phyloP scores from a whole-genome alignment of 2,329 filamentous ascomycete species.

The Plenodomus biglobosus region DNA sequence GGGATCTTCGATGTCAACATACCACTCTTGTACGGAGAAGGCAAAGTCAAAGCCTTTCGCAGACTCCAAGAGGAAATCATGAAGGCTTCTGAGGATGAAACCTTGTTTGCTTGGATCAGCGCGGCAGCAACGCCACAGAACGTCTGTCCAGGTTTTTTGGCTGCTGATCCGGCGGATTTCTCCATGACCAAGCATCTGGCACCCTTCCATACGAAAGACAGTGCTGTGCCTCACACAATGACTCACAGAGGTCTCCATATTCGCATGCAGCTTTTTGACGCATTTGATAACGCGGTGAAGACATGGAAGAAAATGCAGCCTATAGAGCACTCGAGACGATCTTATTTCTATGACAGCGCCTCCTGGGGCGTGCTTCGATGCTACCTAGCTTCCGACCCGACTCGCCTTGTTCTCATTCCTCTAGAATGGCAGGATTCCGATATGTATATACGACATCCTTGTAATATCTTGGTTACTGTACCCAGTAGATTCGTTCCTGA shows the following conservation, averaged over 20 bases:
- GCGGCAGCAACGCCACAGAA: neutral
- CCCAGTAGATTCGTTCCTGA: neutral
- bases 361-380: conserved; percentile 10
- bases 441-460: conserved; percentile 10
- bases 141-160: conserved; percentile 9
- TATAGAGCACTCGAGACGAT: neutral
- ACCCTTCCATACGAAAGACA: conserved; percentile 10
- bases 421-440: conserved; percentile 6
- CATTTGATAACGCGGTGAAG: neutral
- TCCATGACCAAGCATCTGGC: conserved; percentile 5
- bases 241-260: conserved; percentile 18
- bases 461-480: conserved; percentile 6
- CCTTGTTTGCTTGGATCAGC: conserved; percentile 20
- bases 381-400: conserved; percentile 11
- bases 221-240: conserved; percentile 9
- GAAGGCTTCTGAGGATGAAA: conserved; percentile 19
- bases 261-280: conserved; percentile 5
- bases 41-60: conserved; percentile 14
- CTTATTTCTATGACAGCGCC: conserved; percentile 3
- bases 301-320: neutral
- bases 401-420: conserved; percentile 13
- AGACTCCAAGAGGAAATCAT: conserved; percentile 31
- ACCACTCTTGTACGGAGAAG: conserved; percentile 22
- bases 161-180: conserved; percentile 14
- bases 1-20: conserved; percentile 26